These are phyloP conservation scores for Mucor sp. DNA, from an alignment of 371 early-diverging fungal genomes.

Conservation along the genomic window DNA sequence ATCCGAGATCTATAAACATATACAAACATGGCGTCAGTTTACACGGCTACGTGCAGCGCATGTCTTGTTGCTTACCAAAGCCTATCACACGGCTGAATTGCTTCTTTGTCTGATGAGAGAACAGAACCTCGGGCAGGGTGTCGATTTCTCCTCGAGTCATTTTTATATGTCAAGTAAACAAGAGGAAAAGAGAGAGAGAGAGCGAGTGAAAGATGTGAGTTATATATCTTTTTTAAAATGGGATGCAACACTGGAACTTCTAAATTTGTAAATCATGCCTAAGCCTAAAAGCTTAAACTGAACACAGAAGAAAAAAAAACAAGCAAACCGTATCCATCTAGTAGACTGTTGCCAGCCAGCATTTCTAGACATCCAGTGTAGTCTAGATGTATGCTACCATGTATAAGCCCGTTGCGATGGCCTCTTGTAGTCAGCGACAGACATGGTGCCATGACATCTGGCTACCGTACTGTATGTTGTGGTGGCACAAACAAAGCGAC, in stretches of 20 bases:
- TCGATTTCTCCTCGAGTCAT: background rate
- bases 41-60: background rate
- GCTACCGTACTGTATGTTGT: no score
- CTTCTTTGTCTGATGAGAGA: background rate
- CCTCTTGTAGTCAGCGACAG: no score
- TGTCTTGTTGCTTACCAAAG: background rate
- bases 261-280: background rate
- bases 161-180: background rate
- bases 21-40: background rate
- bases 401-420: no score
- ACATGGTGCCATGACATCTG: background rate
- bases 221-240: background rate
- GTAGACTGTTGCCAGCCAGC: no score
- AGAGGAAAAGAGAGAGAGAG: background rate
- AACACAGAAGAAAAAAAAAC: background rate
- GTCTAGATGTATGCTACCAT: no score
- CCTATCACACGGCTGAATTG: background rate
- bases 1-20: background rate
- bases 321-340: background rate
- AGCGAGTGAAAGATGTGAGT: background rate
- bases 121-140: background rate
- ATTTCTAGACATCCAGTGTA: no score
- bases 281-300: background rate
- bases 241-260: background rate
- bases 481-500: background rate